These are phyloP conservation scores for Yamadazyma songkhlaensis DNA, from an alignment of 1,139 yeast species.

Conservation along the genomic window DNA sequence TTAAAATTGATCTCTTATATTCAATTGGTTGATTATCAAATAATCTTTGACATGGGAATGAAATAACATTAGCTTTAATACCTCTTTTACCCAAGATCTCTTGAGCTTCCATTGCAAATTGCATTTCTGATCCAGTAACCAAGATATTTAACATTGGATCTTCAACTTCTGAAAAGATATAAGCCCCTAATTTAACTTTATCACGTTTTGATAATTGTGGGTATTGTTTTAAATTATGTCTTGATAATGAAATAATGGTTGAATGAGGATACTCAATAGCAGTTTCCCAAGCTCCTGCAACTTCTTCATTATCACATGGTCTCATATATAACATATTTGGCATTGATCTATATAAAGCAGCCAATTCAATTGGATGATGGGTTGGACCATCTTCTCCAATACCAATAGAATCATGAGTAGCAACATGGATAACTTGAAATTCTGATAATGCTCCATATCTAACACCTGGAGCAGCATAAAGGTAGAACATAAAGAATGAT, in stretches of 20 bases:
- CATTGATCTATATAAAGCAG: conserved; percentile 29
- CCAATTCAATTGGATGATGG: conserved; percentile 33
- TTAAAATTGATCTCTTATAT: conserved; percentile 20
- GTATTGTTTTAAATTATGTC: conserved; percentile 23
- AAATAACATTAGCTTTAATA: conserved; percentile 22
- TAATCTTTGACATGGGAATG: conserved; percentile 22
- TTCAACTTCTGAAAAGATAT: conserved; percentile 18
- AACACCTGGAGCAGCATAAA: conserved; percentile 36
- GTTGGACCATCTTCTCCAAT: conserved; percentile 41
- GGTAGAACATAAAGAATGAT: conserved; percentile 33
- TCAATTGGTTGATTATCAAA: conserved; percentile 25
- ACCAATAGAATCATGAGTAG: conserved; percentile 38
- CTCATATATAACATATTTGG: conserved; percentile 28
- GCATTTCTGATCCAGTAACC: conserved; percentile 29
- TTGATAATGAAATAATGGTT: conserved; percentile 18
- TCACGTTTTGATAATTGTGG: conserved; percentile 18
- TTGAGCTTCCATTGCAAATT: conserved; percentile 26
- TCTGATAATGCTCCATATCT: conserved; percentile 30
- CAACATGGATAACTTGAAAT: conserved; percentile 32
- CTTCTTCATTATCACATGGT: conserved; percentile 28
- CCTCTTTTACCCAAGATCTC: conserved; percentile 20
- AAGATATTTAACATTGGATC: conserved; percentile 21
- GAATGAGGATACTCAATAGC: conserved; percentile 20
- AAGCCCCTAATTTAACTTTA: conserved; percentile 24
- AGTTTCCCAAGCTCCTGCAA: conserved; percentile 26